phyloP scores from a whole-genome alignment of 352 stramenopile species.

The Phytopythium helicoides region DNA sequence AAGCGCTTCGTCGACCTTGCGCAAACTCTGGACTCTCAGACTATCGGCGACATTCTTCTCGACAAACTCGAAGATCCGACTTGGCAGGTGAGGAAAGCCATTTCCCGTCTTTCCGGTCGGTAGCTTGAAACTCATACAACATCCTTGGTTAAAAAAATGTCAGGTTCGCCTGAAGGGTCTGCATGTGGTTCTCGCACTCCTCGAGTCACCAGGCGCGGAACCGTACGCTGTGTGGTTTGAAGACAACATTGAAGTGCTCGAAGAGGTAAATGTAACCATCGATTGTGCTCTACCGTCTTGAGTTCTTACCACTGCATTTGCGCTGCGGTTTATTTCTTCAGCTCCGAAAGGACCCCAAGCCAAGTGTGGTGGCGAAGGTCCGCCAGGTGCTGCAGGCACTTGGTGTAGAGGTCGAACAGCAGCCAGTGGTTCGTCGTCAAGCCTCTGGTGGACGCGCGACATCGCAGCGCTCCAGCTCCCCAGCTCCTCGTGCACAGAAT shows the following conservation, averaged over 20 bases:
- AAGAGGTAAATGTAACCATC: too few relatives aligned
- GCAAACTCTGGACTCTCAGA: slow-evolving; percentile 81
- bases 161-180: slow-evolving; percentile 73
- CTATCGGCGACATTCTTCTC: slow-evolving; percentile 81
- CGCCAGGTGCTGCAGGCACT: slow-evolving; percentile 66
- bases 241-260: slow-evolving; percentile 79
- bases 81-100: slow-evolving; percentile 49
- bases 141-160: too few relatives aligned
- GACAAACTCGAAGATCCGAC: slow-evolving; percentile 85
- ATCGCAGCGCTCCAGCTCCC: slow-evolving; percentile 5
- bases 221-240: slow-evolving; percentile 82
- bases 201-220: slow-evolving; percentile 61
- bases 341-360: slow-evolving; percentile 72
- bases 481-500: slow-evolving; percentile 20
- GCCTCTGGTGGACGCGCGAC: background rate
- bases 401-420: slow-evolving; percentile 54
- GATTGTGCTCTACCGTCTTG: too few relatives aligned
- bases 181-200: slow-evolving; percentile 70
- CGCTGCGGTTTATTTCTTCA: slow-evolving; percentile 9
- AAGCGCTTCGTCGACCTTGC: slow-evolving; percentile 86
- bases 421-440: slow-evolving; percentile 9
- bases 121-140: too few relatives aligned
- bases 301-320: too few relatives aligned
- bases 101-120: too few relatives aligned
- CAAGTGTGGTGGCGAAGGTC: slow-evolving; percentile 74